These are phyloP conservation scores for Cladosporium phlei DNA, from an alignment of 2,329 filamentous ascomycete genomes.

Conservation along the genomic window DNA sequence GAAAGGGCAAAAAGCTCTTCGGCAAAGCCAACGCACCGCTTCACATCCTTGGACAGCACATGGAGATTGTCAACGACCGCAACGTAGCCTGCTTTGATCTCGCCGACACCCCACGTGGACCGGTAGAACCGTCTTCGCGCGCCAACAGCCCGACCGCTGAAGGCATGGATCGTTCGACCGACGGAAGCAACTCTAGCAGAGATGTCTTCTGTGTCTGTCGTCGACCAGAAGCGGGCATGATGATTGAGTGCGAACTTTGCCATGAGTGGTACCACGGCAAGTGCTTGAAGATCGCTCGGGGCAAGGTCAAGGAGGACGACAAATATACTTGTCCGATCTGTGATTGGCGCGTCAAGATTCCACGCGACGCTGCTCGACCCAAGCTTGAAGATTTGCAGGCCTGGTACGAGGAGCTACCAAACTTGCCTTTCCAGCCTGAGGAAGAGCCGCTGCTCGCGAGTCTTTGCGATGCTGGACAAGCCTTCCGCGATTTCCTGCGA, in stretches of 20 bases:
- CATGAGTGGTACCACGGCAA: constrained; percentile 99
- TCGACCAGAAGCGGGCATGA: constrained; percentile 90
- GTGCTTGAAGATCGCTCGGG: constrained; percentile 93
- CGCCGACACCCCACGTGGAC: constrained; percentile 78
- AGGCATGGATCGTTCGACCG: constrained; percentile 37
- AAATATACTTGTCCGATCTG: constrained; percentile 98
- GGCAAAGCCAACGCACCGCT: constrained; percentile 96
- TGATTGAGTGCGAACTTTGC: constrained; percentile 98
- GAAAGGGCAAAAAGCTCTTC: constrained; percentile 93
- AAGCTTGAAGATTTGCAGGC: constrained; percentile 84
- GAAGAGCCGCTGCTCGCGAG: constrained; percentile 82
- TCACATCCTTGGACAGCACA: constrained; percentile 90
- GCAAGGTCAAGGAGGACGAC: constrained; percentile 97
- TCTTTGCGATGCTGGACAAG: constrained; percentile 79
- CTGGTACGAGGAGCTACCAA: constrained; percentile 77
- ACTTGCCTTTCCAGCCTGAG: constrained; percentile 81
- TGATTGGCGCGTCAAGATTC: constrained; percentile 95
- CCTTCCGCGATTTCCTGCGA: constrained; percentile 77
- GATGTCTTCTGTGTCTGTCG: constrained; percentile 98
- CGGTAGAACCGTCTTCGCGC: constrained; percentile 85
- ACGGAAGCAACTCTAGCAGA: constrained; percentile 48
- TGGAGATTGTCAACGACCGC: constrained; percentile 85
- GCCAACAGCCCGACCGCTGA: constrained; percentile 60
- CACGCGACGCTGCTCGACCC: constrained; percentile 88
- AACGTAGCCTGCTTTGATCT: constrained; percentile 91